These are phyloP conservation scores for Funneliformis caledonium DNA, from an alignment of 371 early-diverging fungal species.

Conservation along the genomic window DNA sequence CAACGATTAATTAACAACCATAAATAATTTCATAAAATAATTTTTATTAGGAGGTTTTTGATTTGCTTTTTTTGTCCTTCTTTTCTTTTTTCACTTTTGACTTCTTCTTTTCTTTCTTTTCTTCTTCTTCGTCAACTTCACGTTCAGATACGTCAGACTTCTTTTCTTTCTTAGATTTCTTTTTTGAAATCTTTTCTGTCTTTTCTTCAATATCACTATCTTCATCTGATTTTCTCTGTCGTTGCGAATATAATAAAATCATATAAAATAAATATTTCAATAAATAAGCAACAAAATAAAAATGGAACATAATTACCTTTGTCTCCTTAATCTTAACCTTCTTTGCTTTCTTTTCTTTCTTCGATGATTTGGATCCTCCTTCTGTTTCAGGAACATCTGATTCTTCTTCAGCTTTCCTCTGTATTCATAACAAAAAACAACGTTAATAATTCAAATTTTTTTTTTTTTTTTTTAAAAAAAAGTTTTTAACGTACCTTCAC, in stretches of 20 bases:
- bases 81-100: constrained; percentile 30
- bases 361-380: background rate
- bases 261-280: background rate
- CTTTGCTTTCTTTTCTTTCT: constrained; percentile 13
- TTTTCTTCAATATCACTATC: background rate
- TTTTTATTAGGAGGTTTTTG: background rate
- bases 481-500: background rate
- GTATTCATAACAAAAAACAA: background rate
- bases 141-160: constrained; percentile 6
- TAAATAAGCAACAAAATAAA: background rate
- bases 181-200: constrained; percentile 1
- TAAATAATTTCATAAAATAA: background rate
- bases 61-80: constrained; percentile 35
- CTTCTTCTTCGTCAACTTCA: constrained; percentile 8
- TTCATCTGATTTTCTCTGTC: background rate
- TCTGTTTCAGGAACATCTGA: background rate
- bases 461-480: background rate
- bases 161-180: constrained; percentile 34
- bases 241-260: background rate
- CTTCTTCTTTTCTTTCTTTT: constrained; percentile 33
- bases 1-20: no score
- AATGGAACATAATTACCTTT: background rate
- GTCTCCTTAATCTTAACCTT: background rate
- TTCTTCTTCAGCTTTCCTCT: constrained; percentile 2
- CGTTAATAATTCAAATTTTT: background rate